These are phyloP conservation scores for Cymodocea nodosa DNA, from an alignment of 116 monocot genomes.

Conservation along the genomic window DNA sequence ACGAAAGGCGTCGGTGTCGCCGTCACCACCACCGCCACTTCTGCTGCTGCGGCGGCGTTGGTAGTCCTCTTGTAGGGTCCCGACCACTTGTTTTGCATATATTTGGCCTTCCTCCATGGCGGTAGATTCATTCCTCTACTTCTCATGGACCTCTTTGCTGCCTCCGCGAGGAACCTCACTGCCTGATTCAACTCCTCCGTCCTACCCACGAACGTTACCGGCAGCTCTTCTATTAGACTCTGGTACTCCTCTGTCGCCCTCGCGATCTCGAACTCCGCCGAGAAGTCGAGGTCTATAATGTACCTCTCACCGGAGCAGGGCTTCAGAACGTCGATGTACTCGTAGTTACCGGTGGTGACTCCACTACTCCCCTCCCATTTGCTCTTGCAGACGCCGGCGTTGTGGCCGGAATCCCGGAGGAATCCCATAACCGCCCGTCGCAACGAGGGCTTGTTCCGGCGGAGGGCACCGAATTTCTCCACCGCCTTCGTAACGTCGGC, in stretches of 20 bases:
- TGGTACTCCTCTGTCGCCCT: constrained; percentile 38
- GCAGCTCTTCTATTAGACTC: constrained; percentile 21
- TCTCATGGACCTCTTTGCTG: constrained; percentile 29
- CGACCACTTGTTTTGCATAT: constrained; percentile 54
- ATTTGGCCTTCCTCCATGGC: constrained; percentile 56
- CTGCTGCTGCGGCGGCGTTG: background rate
- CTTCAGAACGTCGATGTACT: constrained; percentile 33
- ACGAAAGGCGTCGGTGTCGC: background rate
- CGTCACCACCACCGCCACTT: background rate
- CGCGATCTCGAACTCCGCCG: constrained; percentile 50
- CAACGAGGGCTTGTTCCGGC: constrained; percentile 10
- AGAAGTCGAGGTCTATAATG: constrained; percentile 36
- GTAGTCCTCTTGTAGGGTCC: constrained; percentile 36
- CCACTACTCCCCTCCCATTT: constrained; percentile 27
- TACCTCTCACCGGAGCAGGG: constrained; percentile 1
- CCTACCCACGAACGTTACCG: constrained; percentile 18
- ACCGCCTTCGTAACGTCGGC: constrained; percentile 16
- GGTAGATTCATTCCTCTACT: constrained; percentile 27
- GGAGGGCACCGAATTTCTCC: constrained; percentile 5
- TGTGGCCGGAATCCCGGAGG: constrained; percentile 29
- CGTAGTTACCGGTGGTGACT: constrained; percentile 32
- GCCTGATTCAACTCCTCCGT: constrained; percentile 23
- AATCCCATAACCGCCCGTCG: constrained; percentile 30
- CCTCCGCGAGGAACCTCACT: constrained; percentile 34
- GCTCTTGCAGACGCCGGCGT: constrained; percentile 46